Percentiles rank a stretch among this genome's conserved stretches.
These are phyloP conservation scores for Rhododendron ovatum DNA, from an alignment of 148 eudicot species.

Conservation along the genomic window DNA sequence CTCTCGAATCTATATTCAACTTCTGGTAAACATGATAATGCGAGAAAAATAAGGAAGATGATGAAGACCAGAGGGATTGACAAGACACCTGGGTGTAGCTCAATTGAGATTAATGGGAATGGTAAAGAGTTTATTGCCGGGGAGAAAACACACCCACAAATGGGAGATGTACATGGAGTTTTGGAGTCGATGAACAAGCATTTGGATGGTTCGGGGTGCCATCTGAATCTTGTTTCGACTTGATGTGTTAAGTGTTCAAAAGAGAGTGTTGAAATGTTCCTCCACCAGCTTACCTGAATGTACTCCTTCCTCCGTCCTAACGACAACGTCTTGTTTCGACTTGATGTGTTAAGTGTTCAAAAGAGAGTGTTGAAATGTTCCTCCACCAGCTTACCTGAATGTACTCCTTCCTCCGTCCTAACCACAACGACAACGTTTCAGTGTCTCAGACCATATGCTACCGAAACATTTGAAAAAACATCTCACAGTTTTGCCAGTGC, in stretches of 20 bases:
- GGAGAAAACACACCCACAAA: constrained; percentile 17
- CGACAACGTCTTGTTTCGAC: background rate
- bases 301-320: no score
- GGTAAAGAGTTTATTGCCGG: constrained; percentile 34
- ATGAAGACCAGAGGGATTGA: constrained; percentile 23
- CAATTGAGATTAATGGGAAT: constrained; percentile 28
- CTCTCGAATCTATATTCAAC: constrained; percentile 27
- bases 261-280: no score
- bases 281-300: no score
- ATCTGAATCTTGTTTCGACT: constrained; percentile 4
- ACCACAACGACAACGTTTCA: background rate
- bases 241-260: background rate
- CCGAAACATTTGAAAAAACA: background rate
- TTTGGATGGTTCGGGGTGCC: constrained; percentile 5
- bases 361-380: no score
- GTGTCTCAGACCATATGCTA: background rate
- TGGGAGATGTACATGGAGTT: constrained; percentile 12
- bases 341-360: background rate
- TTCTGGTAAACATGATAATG: constrained; percentile 13
- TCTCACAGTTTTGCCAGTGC: background rate
- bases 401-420: no score
- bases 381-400: no score
- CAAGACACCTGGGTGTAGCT: constrained; percentile 38
- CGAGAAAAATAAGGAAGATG: constrained; percentile 21
- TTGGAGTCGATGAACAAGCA: constrained; percentile 22